Percentiles rank a stretch among this genome's conserved stretches.
These are phyloP conservation scores for Ceratocystiopsis sp. DNA, from an alignment of 2,329 filamentous ascomycete genomes.

Conservation along the genomic window DNA sequence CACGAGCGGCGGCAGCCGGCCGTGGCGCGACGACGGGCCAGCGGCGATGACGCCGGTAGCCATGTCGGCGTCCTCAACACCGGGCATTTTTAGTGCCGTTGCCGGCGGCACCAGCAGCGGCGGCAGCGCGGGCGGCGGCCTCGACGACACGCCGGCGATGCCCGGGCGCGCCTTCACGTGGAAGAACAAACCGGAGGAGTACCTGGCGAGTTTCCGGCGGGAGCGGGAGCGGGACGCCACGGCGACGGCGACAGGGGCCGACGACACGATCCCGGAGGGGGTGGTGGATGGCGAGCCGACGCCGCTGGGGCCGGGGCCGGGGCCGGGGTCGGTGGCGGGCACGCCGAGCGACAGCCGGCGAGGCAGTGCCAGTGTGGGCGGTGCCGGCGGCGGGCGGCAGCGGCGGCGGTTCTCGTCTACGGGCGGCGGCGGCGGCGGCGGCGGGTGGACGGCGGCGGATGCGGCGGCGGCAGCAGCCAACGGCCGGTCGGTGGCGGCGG, in stretches of 20 bases:
- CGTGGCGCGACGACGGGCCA: slow-evolving; percentile 38
- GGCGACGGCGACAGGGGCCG: not conserved
- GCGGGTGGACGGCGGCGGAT: no score
- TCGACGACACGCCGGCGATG: slow-evolving; percentile 23
- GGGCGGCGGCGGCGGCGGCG: no score
- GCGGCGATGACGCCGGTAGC: slow-evolving; percentile 10
- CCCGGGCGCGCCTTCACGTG: slow-evolving; percentile 40
- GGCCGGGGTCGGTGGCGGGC: no score
- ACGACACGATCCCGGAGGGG: no score
- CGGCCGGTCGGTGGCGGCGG: slow-evolving; percentile 6
- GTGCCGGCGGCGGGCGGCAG: no score
- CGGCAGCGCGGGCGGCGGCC: slow-evolving; percentile 17
- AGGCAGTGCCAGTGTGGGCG: no score
- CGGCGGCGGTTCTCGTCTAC: no score
- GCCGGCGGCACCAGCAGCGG: not conserved
- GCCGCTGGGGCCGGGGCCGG: no score
- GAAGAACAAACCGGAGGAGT: slow-evolving; percentile 48
- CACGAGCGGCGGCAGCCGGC: slow-evolving; percentile 17
- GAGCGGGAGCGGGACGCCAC: slow-evolving; percentile 6
- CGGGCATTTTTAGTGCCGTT: not conserved
- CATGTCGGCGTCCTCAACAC: no score
- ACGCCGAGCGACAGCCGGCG: no score
- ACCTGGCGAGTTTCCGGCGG: slow-evolving; percentile 25
- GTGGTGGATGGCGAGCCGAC: no score
- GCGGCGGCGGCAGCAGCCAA: no score